Base-by-base conservation (phyloP, 2,329 filamentous ascomycete species). In the Sclerotinia borealis region DNA sequence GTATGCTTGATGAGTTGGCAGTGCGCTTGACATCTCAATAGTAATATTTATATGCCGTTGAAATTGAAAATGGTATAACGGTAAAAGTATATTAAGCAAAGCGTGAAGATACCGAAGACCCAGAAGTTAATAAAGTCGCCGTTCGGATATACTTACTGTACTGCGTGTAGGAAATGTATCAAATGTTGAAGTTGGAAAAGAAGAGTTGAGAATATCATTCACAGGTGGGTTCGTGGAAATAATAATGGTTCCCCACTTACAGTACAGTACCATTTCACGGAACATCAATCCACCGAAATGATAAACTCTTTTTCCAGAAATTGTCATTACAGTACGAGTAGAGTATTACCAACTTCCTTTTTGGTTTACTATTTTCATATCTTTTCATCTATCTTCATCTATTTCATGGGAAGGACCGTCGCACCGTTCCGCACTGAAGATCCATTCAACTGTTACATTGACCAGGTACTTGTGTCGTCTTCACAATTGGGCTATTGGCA, bases 31-130 rank as follows among this genome's bases (percentile, higher is more conserved):
- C 51, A 47, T 62, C 60, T 62, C 31, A 70, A 75, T 72, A 76
- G 75, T 75, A 76, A 77, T 80, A 76, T 48, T 77, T 77, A 76
- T 78, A 80, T 80, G 79, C 76, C 75, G 74, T 77, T 69, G 70
- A 72, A 70, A 72, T 74, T 73, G 70, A 72, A 75, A 76, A 72
- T 69, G 73, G 75, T 66, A 73, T 72, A 72, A 70, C 62, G 70
- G 31, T 69, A 69, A 67, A 67, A 68, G 67, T 69, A 71, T 71
- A 72, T 72, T 66, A 69, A 70, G 65, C 67, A 72, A 67, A 65
- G 70, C 63, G 66, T 64, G 61, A 67, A 52, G 63, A 50, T 63
- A 41, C 56, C 59, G 59, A 55, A 65, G 63, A 63, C 56, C 65
- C 58, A 51, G 59, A 61, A 34, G 54, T 62, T 31, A 34, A 17